Evolutionary conservation across 306 rosid genomes (phyloP), one percentile per base, ranked within the genome.

Genomic region (Quercus rubra): DNA sequence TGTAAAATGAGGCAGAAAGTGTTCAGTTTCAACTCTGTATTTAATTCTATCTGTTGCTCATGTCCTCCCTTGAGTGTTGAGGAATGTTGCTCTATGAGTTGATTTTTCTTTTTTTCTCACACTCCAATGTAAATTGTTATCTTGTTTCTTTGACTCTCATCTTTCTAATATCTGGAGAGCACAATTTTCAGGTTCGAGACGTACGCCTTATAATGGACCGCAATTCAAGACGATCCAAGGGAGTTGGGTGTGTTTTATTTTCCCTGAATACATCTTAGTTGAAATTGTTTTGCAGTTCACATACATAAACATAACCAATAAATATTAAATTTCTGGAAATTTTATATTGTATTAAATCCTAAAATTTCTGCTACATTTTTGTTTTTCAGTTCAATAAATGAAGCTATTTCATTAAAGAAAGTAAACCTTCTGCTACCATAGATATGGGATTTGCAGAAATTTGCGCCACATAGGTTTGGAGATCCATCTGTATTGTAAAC

Each of bases 131-230:
- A 20, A n/a, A 66, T 68, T 38, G 69, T 11, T 9, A 30, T 30
- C 43, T 35, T 66, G 35, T 71, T 73, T 82, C 66, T 80, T 80
- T 56, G 20, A 71, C 61, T 71, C 19, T n/a, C 58, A 27, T 63
- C 67, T 77, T 35, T 23, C 49, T 62, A 35, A 75, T 61, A 41
- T 62, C 20, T 75, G 49, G 62, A 74, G 35, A 51, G 66, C 68
- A 41, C 76, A 59, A 27, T 79, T 73, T 82, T 63, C 82, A 95
- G 99, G 99, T 95, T 70, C 98, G 99, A 56, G 99, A 95, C 80
- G 99, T 93, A 79, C 97, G 98, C 52, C 91, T 95, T 74, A 95
- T 95, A 82, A 90, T 95, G 99, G 99, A 93, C 83, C 98, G 99
- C 73, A 95, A 86, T 87, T 91, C 98, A 70, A 90, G 98, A 74